phyloP scores from a whole-genome alignment of 495 filamentous ascomycete genomes.

The Aspergillus affinis region DNA sequence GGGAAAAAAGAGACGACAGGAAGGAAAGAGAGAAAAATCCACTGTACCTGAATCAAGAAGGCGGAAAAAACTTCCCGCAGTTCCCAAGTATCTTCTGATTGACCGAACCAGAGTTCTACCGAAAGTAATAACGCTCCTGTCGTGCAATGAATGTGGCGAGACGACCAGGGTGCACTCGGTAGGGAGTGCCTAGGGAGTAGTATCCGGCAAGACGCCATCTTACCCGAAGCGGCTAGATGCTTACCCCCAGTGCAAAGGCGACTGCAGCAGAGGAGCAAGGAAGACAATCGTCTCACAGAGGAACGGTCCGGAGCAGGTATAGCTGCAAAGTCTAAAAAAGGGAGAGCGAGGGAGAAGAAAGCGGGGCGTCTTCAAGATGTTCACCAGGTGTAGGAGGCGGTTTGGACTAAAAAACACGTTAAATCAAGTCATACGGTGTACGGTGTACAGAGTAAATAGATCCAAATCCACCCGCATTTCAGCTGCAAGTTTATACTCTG shows the following conservation, averaged over 20 bases:
- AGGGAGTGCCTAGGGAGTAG: too few relatives aligned
- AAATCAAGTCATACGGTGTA: too few relatives aligned
- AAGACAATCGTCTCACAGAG: slow-evolving; percentile 31
- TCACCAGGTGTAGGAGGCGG: too few relatives aligned
- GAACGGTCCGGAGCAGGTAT: slow-evolving; percentile 13
- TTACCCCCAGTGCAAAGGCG: background rate
- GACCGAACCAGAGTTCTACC: too few relatives aligned
- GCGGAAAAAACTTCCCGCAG: background rate
- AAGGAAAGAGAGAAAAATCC: slow-evolving; percentile 10
- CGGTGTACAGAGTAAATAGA: too few relatives aligned
- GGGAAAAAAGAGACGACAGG: slow-evolving; percentile 17
- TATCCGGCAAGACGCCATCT: too few relatives aligned
- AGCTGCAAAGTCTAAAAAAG: slow-evolving; percentile 8
- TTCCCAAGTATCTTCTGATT: background rate
- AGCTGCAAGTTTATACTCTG: too few relatives aligned
- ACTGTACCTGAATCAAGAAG: background rate
- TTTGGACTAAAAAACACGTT: too few relatives aligned
- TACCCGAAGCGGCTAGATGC: background rate
- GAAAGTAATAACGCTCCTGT: background rate
- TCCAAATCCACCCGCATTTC: too few relatives aligned
- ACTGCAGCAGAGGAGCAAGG: slow-evolving; percentile 16
- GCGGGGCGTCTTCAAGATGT: too few relatives aligned
- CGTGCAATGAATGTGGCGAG: background rate
- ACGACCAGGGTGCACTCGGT: background rate
- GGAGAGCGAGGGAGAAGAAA: background rate